phyloP scores from a whole-genome alignment of 352 stramenopile genomes.

The Phytophthora pini region DNA sequence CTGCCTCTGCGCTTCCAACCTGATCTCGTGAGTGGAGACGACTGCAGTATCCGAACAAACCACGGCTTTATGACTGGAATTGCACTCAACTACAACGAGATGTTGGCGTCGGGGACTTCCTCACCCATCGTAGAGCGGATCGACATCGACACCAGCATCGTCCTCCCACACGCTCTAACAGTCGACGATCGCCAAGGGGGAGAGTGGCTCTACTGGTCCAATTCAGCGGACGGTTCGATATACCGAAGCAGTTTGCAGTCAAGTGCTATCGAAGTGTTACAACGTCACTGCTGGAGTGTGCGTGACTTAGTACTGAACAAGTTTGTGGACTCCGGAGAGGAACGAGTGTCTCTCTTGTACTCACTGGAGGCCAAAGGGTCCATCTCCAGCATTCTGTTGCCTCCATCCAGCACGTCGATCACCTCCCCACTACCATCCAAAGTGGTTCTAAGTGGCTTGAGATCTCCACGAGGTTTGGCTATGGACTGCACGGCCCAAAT shows the following conservation, averaged over 20 bases:
- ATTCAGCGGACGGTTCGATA: constrained; percentile 64
- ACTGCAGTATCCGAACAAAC: constrained; percentile 62
- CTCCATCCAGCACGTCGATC: neutral
- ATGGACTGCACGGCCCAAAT: constrained; percentile 39
- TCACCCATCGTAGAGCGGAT: constrained; percentile 63
- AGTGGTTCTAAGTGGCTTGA: constrained; percentile 50
- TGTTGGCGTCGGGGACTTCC: constrained; percentile 48
- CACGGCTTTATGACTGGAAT: constrained; percentile 56
- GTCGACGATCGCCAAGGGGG: constrained; percentile 41
- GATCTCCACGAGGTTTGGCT: constrained; percentile 57
- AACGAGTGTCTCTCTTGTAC: constrained; percentile 46
- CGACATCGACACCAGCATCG: constrained; percentile 37
- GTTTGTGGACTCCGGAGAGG: neutral
- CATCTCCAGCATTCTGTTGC: constrained; percentile 40
- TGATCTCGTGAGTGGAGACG: constrained; percentile 32
- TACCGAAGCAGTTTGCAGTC: constrained; percentile 65
- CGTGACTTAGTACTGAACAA: constrained; percentile 46
- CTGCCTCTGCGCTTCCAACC: constrained; percentile 39
- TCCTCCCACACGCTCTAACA: constrained; percentile 57
- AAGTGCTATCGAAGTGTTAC: constrained; percentile 50
- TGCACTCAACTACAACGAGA: constrained; percentile 54
- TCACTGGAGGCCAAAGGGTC: constrained; percentile 66
- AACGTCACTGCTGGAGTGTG: constrained; percentile 56
- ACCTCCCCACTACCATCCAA: constrained; percentile 13
- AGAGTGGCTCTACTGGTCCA: constrained; percentile 77